These are phyloP conservation scores for Apiospora pterosperma DNA, from an alignment of 2,329 filamentous ascomycete species.

Conservation along the genomic window DNA sequence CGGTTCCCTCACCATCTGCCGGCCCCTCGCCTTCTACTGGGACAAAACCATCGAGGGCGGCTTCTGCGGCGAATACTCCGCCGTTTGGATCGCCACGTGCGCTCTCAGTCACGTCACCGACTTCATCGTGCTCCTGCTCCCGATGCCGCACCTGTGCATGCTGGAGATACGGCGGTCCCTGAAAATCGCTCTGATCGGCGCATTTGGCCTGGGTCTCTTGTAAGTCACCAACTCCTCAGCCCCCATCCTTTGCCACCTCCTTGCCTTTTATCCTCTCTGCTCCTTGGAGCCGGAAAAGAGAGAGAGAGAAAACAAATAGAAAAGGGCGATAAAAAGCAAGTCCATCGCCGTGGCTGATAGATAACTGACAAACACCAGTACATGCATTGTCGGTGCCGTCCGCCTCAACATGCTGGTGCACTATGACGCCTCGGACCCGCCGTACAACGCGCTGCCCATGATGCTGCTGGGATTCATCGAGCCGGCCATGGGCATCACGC, in stretches of 20 bases:
- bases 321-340: too few relatives aligned
- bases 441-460: conserved; percentile 1
- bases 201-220: conserved; percentile 19
- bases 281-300: too few relatives aligned
- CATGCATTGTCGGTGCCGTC: not conserved
- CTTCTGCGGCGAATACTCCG: conserved; percentile 7
- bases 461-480: conserved; percentile 4
- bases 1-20: not conserved
- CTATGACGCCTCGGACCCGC: conserved; percentile 3
- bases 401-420: not conserved
- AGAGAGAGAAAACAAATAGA: too few relatives aligned
- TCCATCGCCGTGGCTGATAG: too few relatives aligned
- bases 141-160: conserved; percentile 15
- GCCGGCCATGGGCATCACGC: conserved; percentile 1
- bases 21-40: not conserved
- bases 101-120: conserved; percentile 7
- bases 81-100: conserved; percentile 5
- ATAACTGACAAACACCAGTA: not conserved
- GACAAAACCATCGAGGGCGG: conserved; percentile 3
- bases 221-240: too few relatives aligned
- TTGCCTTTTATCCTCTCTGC: too few relatives aligned
- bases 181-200: conserved; percentile 13
- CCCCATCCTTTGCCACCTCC: too few relatives aligned
- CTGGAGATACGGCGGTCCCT: conserved; percentile 10
- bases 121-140: conserved; percentile 12